Base-by-base conservation (phyloP, 495 filamentous ascomycete species). In the Trichocladium uniseriatum region DNA sequence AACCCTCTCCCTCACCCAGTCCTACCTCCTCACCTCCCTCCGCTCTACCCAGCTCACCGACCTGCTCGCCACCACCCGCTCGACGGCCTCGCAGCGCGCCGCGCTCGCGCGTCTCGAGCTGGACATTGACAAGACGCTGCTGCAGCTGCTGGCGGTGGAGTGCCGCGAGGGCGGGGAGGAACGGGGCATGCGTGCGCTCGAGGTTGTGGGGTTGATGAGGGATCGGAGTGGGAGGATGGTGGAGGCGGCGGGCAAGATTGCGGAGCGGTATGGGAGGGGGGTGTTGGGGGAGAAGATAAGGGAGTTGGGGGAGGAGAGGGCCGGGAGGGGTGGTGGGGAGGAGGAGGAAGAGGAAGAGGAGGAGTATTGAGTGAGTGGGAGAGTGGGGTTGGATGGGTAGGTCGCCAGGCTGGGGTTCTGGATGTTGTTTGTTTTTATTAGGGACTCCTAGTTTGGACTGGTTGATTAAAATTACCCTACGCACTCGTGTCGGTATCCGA, bases 141-240 rank as follows among this genome's bases (percentile, higher is more conserved):
- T 98, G 49, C 91, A 95, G 72, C 76, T 98, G 62, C 72, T 98
- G 63, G 89, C 87, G 27, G 72, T 82, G 20, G 92, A 95, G 72
- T 96, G 92, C 63, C 79, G 87, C 53, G 88, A 88, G 55, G 88
- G 88, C 11, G 53, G 48, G 31, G 94, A 97, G 62, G 89, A 95
- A 37, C 73, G 83, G 14, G 92, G 90, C 2, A 95, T 94, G 87
- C 89, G 90, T 57, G 92, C 92, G 7, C 70, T 98, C 24, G 94
- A 98, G 67, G 56, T 77, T 40, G 89, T 90, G 3, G 69, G 71
- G 48, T 69, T 95, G 61, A 80, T 96, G 81, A 73, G 74, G 34
- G 87, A 95, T 63, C 69, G 78, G 34, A 83, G 74, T 48, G 88
- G 89, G 19, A 82, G 82, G 63, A 94, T 94, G 86, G 60, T 91